A percentile compares a stretch with the other conserved stretches of the same genome.
phyloP scores from a whole-genome alignment of 768 basidiomycete genomes.

The Tylopilus balloui region DNA sequence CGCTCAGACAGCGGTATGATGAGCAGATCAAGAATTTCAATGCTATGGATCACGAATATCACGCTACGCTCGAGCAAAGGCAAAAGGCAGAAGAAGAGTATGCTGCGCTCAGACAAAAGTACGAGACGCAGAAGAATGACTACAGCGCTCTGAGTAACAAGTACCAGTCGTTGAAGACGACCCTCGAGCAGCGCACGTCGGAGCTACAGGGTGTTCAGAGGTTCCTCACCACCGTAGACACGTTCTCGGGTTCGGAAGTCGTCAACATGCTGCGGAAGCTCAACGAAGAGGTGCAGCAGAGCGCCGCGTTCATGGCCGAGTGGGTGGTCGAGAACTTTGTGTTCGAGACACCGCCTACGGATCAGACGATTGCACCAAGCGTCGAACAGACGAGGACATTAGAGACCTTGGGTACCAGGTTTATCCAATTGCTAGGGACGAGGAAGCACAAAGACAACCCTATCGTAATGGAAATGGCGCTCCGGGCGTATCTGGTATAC shows the following conservation, averaged over 20 bases:
- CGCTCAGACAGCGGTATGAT: slow-evolving; percentile 19
- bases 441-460: slow-evolving; percentile 25
- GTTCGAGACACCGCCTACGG: slow-evolving; percentile 12
- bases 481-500: slow-evolving; percentile 25
- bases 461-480: slow-evolving; percentile 31
- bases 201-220: slow-evolving; percentile 41
- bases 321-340: slow-evolving; percentile 37
- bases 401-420: slow-evolving; percentile 10
- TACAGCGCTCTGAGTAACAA: slow-evolving; percentile 8
- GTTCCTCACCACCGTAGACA: slow-evolving; percentile 40
- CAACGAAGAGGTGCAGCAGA: slow-evolving; percentile 44
- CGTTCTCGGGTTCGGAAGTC: slow-evolving; percentile 43
- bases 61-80: slow-evolving; percentile 2
- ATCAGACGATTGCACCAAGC: slow-evolving; percentile 1
- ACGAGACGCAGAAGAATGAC: slow-evolving; percentile 13
- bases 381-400: slow-evolving; percentile 10
- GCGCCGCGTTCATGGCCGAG: slow-evolving; percentile 42
- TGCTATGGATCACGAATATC: background rate
- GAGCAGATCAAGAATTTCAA: slow-evolving; percentile 12
- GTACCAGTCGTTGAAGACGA: slow-evolving; percentile 13
- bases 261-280: slow-evolving; percentile 38
- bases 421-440: slow-evolving; percentile 19
- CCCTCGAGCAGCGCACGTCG: slow-evolving; percentile 37
- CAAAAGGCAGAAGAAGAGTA: slow-evolving; percentile 2
- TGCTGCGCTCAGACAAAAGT: slow-evolving; percentile 5